Evolutionary conservation across 805 yeast genomes (phyloP), one percentile per base, ranked within the genome.

Genomic region (Candida broadrunensis): DNA sequence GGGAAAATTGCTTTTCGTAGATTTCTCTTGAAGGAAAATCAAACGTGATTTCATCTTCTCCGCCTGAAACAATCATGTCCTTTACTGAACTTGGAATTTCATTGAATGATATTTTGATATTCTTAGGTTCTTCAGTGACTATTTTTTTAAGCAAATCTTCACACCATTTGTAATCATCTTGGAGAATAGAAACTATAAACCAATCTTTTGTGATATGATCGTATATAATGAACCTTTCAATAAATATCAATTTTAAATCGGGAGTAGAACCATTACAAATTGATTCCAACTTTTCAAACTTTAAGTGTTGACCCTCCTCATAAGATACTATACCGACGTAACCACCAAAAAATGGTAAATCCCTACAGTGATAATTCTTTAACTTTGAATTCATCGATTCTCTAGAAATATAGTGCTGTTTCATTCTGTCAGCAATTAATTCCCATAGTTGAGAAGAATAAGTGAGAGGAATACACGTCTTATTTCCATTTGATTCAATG

Each of bases 291-390:
- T 60, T 57, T 5, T 61, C 51, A 5, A 57, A 29, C 2, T 58
- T 43, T 7, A 77, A 49, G 44, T 70, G 72, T 19, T 75, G 75
- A 0, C 96, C 96, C 63, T 86, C 91, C 58, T 91, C 99, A 56
- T 93, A 93, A 0, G 95, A 84, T 9, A 93, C 60, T 32, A 84
- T 70, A 4, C 99, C 99, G 40, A 90, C 68, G 24, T 87, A 71
- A 0, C 99, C 99, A n/a, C 99, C 98, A 42, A 80, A 66, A 52
- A 93, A 93, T 1, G 96, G 96, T 15, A 88, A 64, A 0, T 65
- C 62, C 6, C 67, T 49, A 2, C 45, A 20, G 27, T 53, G 56
- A 16, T 45, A 32, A 7, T 42, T 34, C 2, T 51, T 48, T 3
- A 56, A 38, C 15, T 47, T 40, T 5, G 42, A 36, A 14, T 53